Evolutionary conservation across 2,329 filamentous ascomycete genomes (phyloP), one percentile per base, ranked within the genome.

Genomic region (Exophiala sideris): DNA sequence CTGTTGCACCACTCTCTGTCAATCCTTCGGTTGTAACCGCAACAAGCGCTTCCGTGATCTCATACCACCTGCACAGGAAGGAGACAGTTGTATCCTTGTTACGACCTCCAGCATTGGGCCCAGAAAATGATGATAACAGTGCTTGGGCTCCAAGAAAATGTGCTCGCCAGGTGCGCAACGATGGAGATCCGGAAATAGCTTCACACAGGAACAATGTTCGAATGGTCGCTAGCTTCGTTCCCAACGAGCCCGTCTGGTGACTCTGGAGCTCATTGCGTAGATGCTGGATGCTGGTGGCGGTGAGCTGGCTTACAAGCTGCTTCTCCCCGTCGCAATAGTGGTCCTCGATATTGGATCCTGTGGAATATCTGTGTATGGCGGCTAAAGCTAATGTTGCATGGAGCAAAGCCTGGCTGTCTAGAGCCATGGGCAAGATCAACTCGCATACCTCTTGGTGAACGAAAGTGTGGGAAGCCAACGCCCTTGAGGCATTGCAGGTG

Each of bases 321-420:
- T 66, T 67, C 1, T 66, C 70, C 1, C 68, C 64, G 49, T 72
- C 70, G 45, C 11, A 11, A 10, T 70, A 67, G n/a, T 61, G 66
- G 29, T 68, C 67, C 4, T 69, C 67, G 44, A 67, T 65, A 45
- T 69, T 70, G 44, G 68, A 65, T 38, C 71, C 48, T n/a, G 52
- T 54, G 12, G 71, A 68, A 50, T 70, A 66, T 1, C 73, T 65
- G 51, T 75, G 73, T 18, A 75, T 70, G 10, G 72, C 72, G 2
- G 73, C 73, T 18, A 74, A 65, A 1, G 73, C 72, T 50, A 72
- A 70, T 16, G 71, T 75, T 16, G 71, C 72, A 56, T 74, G 71
- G 20, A 74, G 65, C 46, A 75, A 63, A 1, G 72, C 72, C 2
- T 70, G 72, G 8, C 68, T 74, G 48, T 73, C 69, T 1, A 73